Percentiles rank a stretch among this genome's conserved stretches.
Conservation (phyloP, 2,329 filamentous ascomycete genomes). For the Epichloe glyceriae region DNA sequence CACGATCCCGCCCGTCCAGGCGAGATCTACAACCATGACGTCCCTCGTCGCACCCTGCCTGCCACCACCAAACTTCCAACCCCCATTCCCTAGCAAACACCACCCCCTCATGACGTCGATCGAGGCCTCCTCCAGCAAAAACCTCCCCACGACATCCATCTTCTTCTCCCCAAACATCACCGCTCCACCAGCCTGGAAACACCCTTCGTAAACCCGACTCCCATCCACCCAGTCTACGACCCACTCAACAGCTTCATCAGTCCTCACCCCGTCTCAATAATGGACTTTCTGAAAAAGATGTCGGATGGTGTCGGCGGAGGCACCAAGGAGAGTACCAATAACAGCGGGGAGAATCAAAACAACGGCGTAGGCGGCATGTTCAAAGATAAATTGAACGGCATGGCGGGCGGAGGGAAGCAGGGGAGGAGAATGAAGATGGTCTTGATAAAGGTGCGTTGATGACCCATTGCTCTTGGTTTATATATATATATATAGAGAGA, state of each 20-base stretch:
- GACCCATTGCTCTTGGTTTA: too few relatives aligned
- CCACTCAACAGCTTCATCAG: too few relatives aligned
- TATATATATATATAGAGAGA: too few relatives aligned
- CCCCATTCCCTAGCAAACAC: neutral
- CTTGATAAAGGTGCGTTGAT: slow-evolving; percentile 58
- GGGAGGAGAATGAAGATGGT: slow-evolving; percentile 72
- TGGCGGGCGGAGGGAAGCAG: slow-evolving; percentile 58
- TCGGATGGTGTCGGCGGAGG: slow-evolving; percentile 23
- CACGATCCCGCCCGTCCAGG: neutral
- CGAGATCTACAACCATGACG: neutral
- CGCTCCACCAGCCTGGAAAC: too few relatives aligned
- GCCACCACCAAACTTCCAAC: neutral
- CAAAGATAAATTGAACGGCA: slow-evolving; percentile 56
- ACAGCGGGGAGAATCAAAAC: slow-evolving; percentile 9
- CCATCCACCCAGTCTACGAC: too few relatives aligned
- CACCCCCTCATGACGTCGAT: neutral
- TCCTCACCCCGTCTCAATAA: slow-evolving; percentile 11
- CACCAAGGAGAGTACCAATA: slow-evolving; percentile 12
- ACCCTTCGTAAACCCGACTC: too few relatives aligned
- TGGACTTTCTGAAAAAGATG: slow-evolving; percentile 44
- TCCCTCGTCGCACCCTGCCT: neutral
- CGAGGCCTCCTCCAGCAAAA: too few relatives aligned
- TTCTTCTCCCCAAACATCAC: too few relatives aligned
- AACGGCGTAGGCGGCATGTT: slow-evolving; percentile 38
- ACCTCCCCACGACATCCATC: too few relatives aligned